phyloP scores from a whole-genome alignment of 768 basidiomycete species.

The Rhizopogon salebrosus region DNA sequence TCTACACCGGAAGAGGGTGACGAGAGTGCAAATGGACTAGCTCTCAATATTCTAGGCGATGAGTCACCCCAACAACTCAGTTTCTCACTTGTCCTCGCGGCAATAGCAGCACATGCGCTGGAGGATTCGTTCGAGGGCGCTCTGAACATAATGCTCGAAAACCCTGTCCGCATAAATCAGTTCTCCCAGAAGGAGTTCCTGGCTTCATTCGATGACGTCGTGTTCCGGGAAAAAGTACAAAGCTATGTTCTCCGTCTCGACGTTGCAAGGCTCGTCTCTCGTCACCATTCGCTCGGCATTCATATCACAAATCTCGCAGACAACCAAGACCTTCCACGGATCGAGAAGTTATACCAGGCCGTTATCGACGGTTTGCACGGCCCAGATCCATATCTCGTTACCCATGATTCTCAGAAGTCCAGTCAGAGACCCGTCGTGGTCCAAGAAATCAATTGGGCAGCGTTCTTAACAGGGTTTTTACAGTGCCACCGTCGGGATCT shows the following conservation, averaged over 20 bases:
- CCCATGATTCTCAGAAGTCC: constrained; percentile 33
- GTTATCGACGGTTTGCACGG: constrained; percentile 48
- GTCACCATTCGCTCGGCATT: constrained; percentile 42
- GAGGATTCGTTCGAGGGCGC: constrained; percentile 54
- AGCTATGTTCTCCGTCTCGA: constrained; percentile 44
- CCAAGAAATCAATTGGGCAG: constrained; percentile 55
- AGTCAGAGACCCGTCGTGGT: constrained; percentile 42
- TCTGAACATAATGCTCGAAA: constrained; percentile 36
- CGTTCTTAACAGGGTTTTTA: constrained; percentile 64
- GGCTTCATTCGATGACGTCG: constrained; percentile 28
- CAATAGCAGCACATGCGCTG: constrained; percentile 58
- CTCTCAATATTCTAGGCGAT: constrained; percentile 15
- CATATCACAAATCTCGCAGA: constrained; percentile 45
- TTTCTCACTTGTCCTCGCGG: constrained; percentile 43
- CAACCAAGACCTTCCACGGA: constrained; percentile 21
- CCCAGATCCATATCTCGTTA: constrained; percentile 49
- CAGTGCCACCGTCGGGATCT: constrained; percentile 48
- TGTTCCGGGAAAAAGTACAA: constrained; percentile 36
- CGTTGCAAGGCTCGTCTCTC: constrained; percentile 46
- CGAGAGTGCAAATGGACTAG: constrained; percentile 21
- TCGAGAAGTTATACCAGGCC: constrained; percentile 46
- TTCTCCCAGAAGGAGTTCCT: constrained; percentile 36
- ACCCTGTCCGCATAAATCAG: constrained; percentile 31
- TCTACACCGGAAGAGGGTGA: constrained; percentile 8
- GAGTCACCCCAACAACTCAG: constrained; percentile 19